Percentiles rank a stretch among this genome's conserved stretches.
Conservation (phyloP, 192 early-diverging fungal genomes). For the Backusella circina region DNA sequence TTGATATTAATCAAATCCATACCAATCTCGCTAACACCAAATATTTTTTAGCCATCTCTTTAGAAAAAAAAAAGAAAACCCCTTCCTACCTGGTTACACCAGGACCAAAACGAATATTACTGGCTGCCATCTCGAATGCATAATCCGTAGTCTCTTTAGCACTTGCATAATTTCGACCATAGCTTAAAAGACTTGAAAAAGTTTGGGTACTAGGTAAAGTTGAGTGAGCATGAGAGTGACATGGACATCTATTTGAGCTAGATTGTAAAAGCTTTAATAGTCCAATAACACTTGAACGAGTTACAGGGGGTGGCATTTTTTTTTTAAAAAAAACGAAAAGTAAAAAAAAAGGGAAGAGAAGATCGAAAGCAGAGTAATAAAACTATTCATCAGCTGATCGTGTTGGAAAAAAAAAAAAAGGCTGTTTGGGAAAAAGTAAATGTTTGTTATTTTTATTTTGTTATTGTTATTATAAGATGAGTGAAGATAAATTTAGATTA, state of each 20-base stretch:
- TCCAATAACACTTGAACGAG: constrained; percentile 31
- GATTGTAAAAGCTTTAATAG: constrained; percentile 27
- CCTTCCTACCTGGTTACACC: constrained; percentile 63
- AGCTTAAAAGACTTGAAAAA: constrained; percentile 24
- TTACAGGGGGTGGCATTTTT: constrained; percentile 31
- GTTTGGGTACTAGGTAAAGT: constrained; percentile 10
- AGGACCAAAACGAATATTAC: constrained; percentile 81
- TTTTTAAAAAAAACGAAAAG: background rate
- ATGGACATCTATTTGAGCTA: constrained; percentile 27
- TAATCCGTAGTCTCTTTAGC: constrained; percentile 49
- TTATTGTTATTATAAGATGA: background rate
- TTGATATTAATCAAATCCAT: constrained; percentile 77
- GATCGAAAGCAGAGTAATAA: background rate
- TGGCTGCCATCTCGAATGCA: constrained; percentile 89
- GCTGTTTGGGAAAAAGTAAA: background rate
- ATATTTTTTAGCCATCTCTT: background rate
- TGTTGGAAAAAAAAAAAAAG: background rate
- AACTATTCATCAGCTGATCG: background rate
- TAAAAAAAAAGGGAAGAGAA: background rate
- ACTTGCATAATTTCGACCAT: constrained; percentile 36
- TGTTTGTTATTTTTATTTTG: background rate
- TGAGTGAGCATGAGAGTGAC: constrained; percentile 33
- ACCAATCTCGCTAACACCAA: constrained; percentile 64
- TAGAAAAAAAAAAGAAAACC: background rate
- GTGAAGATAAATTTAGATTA: background rate